phyloP scores from a whole-genome alignment of 345 rosid species.

The Combretum micranthum region DNA sequence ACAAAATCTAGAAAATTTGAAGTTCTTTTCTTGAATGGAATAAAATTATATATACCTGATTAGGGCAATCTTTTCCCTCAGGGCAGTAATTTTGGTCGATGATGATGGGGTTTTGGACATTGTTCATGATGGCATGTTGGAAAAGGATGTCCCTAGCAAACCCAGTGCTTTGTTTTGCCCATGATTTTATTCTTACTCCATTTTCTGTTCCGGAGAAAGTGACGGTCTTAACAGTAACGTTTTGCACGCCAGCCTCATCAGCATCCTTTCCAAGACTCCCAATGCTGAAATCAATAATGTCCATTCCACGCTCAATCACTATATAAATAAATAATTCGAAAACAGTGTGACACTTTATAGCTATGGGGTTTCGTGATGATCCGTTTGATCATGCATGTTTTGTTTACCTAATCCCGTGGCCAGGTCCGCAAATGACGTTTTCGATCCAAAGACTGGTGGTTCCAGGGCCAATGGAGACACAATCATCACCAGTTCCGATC shows the following conservation, averaged over 20 bases:
- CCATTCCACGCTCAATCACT: not conserved
- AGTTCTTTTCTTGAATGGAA: too few relatives aligned
- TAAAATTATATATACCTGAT: constrained; percentile 11
- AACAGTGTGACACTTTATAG: not conserved
- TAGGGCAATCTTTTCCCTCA: not conserved
- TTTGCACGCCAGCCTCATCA: constrained; percentile 37
- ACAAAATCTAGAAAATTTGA: too few relatives aligned
- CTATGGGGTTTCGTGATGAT: not conserved
- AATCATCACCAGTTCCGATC: constrained; percentile 56
- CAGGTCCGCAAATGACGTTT: constrained; percentile 50
- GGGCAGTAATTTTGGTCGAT: constrained; percentile 70
- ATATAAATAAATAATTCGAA: not conserved
- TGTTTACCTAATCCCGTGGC: constrained; percentile 52
- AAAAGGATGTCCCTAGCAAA: constrained; percentile 36
- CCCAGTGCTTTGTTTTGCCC: constrained; percentile 54
- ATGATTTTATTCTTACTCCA: constrained; percentile 53
- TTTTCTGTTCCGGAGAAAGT: constrained; percentile 29
- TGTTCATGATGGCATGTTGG: constrained; percentile 28
- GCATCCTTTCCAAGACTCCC: constrained; percentile 38
- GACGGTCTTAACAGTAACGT: constrained; percentile 36
- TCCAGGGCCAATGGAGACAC: constrained; percentile 55
- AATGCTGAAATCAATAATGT: constrained; percentile 19
- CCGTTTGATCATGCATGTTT: too few relatives aligned
- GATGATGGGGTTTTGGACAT: constrained; percentile 42
- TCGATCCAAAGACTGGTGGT: constrained; percentile 42